These are phyloP conservation scores for Protea cynaroides DNA, from an alignment of 164 flowering plant genomes.

Conservation along the genomic window DNA sequence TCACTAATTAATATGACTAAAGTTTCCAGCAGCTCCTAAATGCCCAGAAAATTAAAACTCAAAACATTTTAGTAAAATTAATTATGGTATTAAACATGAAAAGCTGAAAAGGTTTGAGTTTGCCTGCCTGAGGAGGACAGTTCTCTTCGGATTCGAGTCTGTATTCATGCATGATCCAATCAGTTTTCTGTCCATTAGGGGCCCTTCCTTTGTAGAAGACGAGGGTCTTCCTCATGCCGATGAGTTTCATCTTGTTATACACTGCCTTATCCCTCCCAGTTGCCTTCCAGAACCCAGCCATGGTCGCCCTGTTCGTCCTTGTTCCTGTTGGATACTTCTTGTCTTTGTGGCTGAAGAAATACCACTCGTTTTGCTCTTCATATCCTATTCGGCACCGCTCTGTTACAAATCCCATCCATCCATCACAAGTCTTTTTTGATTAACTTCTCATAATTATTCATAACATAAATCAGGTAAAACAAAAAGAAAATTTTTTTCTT, in stretches of 20 bases:
- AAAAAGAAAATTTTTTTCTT: neutral
- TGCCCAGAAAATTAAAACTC: too few relatives aligned
- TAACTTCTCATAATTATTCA: too few relatives aligned
- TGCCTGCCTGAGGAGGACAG: conserved; percentile 57
- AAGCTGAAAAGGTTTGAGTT: too few relatives aligned
- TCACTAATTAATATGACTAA: too few relatives aligned
- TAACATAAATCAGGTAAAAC: neutral
- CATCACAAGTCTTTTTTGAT: neutral
- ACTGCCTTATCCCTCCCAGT: conserved; percentile 83
- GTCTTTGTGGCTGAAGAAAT: conserved; percentile 81
- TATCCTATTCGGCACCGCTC: conserved; percentile 64
- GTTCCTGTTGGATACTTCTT: conserved; percentile 85
- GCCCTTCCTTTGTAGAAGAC: conserved; percentile 86
- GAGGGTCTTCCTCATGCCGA: conserved; percentile 84
- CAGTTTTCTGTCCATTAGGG: conserved; percentile 71
- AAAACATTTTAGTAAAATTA: too few relatives aligned
- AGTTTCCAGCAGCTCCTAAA: too few relatives aligned
- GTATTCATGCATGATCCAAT: conserved; percentile 91
- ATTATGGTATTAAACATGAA: too few relatives aligned
- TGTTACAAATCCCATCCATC: conserved; percentile 11
- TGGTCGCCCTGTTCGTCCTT: conserved; percentile 71
- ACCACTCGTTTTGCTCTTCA: conserved; percentile 74
- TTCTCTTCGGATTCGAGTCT: conserved; percentile 73
- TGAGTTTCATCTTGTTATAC: conserved; percentile 50
- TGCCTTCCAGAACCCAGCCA: conserved; percentile 89